Evolutionary conservation across 345 rosid species (phyloP).

Genomic region (Eucalyptus polyanthemos): DNA sequence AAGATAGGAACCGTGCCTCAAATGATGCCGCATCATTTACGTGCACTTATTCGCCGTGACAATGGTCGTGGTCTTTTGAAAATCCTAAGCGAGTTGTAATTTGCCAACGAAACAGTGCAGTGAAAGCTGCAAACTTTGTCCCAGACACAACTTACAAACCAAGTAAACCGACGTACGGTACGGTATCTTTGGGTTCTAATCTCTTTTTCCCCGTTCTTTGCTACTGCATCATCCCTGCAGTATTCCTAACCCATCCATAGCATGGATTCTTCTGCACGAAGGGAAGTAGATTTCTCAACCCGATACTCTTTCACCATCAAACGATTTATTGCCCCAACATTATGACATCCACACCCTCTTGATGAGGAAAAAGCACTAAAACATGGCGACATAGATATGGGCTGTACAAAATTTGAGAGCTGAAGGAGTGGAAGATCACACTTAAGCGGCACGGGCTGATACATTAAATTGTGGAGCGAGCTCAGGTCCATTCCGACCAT

Average conservation of each 20-base stretch:
- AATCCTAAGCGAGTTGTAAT: background rate
- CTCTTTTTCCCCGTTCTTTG: background rate
- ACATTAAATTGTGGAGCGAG: no score
- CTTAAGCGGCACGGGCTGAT: no score
- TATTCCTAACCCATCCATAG: no score
- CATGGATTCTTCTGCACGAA: no score
- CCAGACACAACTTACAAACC: background rate
- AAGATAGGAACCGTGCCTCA: background rate
- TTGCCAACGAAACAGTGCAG: background rate
- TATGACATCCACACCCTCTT: background rate
- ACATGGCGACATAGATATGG: background rate
- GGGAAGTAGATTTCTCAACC: no score
- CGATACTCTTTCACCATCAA: no score
- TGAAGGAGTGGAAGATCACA: no score
- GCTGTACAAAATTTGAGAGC: no score
- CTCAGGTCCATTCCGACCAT: no score
- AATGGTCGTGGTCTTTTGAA: background rate
- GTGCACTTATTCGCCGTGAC: background rate
- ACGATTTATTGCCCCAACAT: background rate
- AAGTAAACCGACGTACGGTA: background rate
- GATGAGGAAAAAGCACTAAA: background rate
- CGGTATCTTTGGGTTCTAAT: background rate
- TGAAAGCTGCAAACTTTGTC: background rate
- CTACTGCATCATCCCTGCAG: background rate
- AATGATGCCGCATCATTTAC: background rate